phyloP scores from a whole-genome alignment of 2,329 filamentous ascomycete genomes.

The Aspergillus pseudoviridinutans region DNA sequence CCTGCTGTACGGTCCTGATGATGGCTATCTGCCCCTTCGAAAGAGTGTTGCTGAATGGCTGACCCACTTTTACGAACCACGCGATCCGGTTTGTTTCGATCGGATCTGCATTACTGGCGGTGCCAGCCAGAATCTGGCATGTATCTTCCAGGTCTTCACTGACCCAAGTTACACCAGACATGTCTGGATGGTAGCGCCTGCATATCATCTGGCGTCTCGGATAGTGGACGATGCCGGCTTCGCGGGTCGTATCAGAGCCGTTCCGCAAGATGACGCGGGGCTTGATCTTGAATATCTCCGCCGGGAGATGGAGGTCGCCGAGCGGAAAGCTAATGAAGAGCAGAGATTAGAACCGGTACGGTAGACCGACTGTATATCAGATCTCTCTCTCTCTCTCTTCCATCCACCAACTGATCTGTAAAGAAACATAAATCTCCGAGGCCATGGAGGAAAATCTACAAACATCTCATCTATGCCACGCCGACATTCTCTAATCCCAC shows the following conservation, averaged over 20 bases:
- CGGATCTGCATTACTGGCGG: constrained; percentile 80
- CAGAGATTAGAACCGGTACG: constrained; percentile 44
- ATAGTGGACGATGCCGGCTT: constrained; percentile 83
- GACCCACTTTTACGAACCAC: constrained; percentile 54
- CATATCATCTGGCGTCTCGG: constrained; percentile 79
- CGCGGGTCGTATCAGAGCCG: constrained; percentile 58
- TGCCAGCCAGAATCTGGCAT: constrained; percentile 77
- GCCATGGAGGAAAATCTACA: constrained; percentile 71
- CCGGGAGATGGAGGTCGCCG: constrained; percentile 47
- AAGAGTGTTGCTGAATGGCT: constrained; percentile 69
- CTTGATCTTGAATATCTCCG: constrained; percentile 64
- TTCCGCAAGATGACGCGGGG: constrained; percentile 75
- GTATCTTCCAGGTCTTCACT: constrained; percentile 72
- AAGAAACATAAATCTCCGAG: constrained; percentile 56
- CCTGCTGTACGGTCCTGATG: constrained; percentile 76
- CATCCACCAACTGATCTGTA: constrained; percentile 2
- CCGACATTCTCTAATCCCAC: constrained; percentile 88
- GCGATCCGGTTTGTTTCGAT: constrained; percentile 44
- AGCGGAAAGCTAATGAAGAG: constrained; percentile 39
- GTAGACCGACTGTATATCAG: constrained; percentile 1
- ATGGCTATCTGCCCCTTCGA: constrained; percentile 68
- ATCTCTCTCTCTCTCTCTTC: not conserved
- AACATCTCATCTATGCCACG: constrained; percentile 82
- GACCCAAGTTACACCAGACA: constrained; percentile 71
- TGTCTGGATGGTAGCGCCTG: constrained; percentile 77